Base-by-base conservation (phyloP, 306 rosid genomes). In the Trifolium pratense region DNA sequence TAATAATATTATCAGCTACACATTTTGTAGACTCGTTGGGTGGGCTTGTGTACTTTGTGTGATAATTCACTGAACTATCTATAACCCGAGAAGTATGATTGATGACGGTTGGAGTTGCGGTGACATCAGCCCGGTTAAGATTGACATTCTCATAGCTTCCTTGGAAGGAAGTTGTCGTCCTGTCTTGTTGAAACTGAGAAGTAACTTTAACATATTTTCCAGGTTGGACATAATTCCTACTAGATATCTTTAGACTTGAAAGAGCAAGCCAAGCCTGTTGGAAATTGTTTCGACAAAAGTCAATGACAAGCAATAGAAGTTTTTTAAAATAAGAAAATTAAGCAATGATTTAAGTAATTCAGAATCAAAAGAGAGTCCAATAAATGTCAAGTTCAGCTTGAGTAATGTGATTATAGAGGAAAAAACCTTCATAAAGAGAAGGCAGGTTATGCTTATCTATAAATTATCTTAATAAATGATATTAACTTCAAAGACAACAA, bases 241-340 rank as follows among this genome's bases (percentile, higher is more conserved):
- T 57, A 68, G 93, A 91, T 77, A 75, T 82, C 78, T 87, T 87
- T 68, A 87, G 83, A 82, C 79, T 86, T 56, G 95, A 89, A 80
- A 89, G 91, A 66, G 70, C 85, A 62, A 60, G 70, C 95, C 96
- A 94, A 46, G 91, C 97, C 99, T 94, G 89, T 78, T 17, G 73
- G 57, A 10, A 70, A 23, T 81, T 17, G 62, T 63, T 76, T 73
- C 64, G 73, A 31, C 64, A 73, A 37, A 74, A 70, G 21, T 61
- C 78, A 73, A 17, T 25, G 65, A 26, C 71, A 39, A 73, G 65
- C 66, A 42, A 53, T 46, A 83, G n/a, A n/a, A n/a, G 34, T 10
- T 18, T 45, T 9, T 17, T 37, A 21, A 62, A 65, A 70, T 51
- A 58, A 65, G 21, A 77, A 74, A 16, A 4, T 32, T 52, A 20